Percentiles rank a stretch among this genome's conserved stretches.
Conservation (phyloP, 2,329 filamentous ascomycete species). For the Hymenoscyphus salicellus region DNA sequence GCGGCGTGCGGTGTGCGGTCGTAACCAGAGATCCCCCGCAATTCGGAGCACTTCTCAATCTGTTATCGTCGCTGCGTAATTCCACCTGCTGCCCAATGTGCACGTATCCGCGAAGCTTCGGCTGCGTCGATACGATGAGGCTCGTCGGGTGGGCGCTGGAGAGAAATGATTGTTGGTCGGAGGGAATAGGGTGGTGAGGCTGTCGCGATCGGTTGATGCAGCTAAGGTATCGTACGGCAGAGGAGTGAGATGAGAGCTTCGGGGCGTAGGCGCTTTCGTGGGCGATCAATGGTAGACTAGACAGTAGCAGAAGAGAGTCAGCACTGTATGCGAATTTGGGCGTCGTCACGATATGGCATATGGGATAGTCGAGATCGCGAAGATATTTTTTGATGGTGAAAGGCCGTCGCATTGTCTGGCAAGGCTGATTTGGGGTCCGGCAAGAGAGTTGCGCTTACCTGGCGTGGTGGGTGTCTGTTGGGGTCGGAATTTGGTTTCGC, state of each 20-base stretch:
- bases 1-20: conserved; percentile 5
- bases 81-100: conserved; percentile 1
- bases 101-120: neutral
- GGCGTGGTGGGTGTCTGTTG: neutral
- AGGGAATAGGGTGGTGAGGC: neutral
- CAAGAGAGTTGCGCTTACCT: neutral
- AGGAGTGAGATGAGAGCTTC: neutral
- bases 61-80: conserved; percentile 10
- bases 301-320: neutral
- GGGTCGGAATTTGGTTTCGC: conserved; percentile 7
- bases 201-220: conserved; percentile 1
- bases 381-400: neutral
- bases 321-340: neutral
- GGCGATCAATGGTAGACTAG: neutral
- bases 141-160: neutral
- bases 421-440: conserved; percentile 9
- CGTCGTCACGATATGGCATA: neutral
- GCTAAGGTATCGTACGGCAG: neutral
- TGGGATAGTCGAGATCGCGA: neutral
- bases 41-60: conserved; percentile 10
- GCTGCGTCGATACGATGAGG: neutral
- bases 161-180: neutral
- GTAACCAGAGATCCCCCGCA: conserved; percentile 13
- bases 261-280: neutral
- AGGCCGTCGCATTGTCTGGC: neutral